These are phyloP conservation scores for Paracorniculantispora psalliotae DNA, from an alignment of 2,329 filamentous ascomycete species.

Conservation along the genomic window DNA sequence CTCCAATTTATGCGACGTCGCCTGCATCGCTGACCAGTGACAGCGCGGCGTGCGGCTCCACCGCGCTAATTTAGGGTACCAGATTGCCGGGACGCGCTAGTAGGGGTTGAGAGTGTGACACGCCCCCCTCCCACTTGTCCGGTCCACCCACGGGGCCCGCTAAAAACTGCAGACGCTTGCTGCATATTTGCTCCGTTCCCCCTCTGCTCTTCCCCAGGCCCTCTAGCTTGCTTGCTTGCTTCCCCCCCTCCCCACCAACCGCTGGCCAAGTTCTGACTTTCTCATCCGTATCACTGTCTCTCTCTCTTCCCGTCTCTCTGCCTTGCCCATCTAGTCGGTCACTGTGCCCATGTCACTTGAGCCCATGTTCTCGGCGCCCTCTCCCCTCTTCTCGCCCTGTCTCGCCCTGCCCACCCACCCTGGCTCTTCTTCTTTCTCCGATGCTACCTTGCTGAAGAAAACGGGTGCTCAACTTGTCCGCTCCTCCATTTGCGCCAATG, in stretches of 20 bases:
- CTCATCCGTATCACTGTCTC: neutral
- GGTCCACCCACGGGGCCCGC: neutral
- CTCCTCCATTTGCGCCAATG: neutral
- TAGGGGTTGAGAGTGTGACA: constrained; percentile 11
- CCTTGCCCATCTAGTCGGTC: neutral
- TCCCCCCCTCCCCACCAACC: neutral
- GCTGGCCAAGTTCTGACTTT: neutral
- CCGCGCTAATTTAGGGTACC: constrained; percentile 28
- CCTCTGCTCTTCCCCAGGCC: neutral
- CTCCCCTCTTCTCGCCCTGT: neutral
- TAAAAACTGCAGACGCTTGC: neutral
- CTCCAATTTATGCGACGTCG: neutral
- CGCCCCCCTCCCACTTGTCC: constrained; percentile 2
- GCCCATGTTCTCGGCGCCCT: neutral
- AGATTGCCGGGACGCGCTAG: constrained; percentile 34
- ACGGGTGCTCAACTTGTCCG: neutral
- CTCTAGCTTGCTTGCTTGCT: neutral
- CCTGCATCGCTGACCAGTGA: constrained; percentile 22
- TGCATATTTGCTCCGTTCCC: neutral
- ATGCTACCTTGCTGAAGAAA: neutral
- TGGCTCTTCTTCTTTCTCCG: neutral
- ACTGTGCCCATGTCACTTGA: neutral
- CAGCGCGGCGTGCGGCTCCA: constrained; percentile 16
- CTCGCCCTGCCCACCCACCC: neutral
- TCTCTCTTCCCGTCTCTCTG: neutral